Conservation (phyloP, 495 filamentous ascomycete genomes). For the Daldinia vernicosa region DNA sequence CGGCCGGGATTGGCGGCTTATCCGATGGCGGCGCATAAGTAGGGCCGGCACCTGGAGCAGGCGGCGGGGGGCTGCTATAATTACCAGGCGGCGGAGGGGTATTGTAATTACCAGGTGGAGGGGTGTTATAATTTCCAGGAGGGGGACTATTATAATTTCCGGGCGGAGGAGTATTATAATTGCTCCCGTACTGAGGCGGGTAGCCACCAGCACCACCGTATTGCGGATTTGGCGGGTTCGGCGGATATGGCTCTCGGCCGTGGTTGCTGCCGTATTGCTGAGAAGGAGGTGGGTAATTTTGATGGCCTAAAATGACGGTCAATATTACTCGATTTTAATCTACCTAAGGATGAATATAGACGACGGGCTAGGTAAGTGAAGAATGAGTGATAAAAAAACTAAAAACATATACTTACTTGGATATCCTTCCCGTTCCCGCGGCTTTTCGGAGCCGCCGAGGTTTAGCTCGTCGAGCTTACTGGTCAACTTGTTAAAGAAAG, state of each 20-base stretch:
- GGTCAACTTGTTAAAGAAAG: conserved; percentile 42
- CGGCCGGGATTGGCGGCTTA: conserved; percentile 63
- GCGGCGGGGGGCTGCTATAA: conserved; percentile 42
- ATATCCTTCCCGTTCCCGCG: conserved; percentile 20
- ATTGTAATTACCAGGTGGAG: neutral
- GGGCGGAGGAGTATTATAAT: conserved; percentile 41
- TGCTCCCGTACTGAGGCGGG: conserved; percentile 28
- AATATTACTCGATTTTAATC: neutral
- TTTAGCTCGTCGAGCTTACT: conserved; percentile 43
- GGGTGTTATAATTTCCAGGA: conserved; percentile 16
- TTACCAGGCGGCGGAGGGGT: neutral
- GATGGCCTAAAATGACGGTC: conserved; percentile 19
- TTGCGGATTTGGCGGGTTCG: conserved; percentile 1
- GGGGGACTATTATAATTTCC: conserved; percentile 36
- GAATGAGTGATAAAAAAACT: neutral
- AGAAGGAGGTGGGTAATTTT: conserved; percentile 40
- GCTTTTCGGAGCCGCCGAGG: conserved; percentile 33
- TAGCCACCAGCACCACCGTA: conserved; percentile 35
- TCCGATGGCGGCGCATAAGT: conserved; percentile 54
- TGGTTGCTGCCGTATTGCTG: conserved; percentile 37
- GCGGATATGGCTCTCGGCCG: conserved; percentile 21
- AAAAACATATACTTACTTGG: conserved; percentile 17
- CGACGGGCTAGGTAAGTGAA: neutral
- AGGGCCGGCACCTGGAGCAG: conserved; percentile 41
- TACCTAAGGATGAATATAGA: neutral